Conservation (phyloP, 2,329 filamentous ascomycete genomes). For the Arthrobotrys pseudoclavata region DNA sequence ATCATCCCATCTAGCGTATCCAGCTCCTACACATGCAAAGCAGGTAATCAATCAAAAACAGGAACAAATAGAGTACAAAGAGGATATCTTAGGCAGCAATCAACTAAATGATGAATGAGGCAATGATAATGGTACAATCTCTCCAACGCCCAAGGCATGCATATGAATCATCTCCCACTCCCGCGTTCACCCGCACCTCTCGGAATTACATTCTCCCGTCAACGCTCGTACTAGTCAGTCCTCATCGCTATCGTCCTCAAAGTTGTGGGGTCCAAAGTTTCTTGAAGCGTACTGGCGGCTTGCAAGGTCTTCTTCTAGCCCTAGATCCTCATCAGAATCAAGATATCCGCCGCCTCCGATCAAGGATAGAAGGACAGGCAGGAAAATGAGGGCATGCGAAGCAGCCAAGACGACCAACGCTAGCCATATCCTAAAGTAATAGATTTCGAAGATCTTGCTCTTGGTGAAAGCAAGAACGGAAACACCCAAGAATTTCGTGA, state of each 20-base stretch:
- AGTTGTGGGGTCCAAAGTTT: constrained; percentile 28
- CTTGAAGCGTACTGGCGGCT: constrained; percentile 68
- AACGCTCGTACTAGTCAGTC: constrained; percentile 55
- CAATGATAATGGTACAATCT: constrained; percentile 47
- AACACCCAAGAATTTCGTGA: constrained; percentile 94
- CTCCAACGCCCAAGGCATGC: constrained; percentile 49
- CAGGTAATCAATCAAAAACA: not conserved
- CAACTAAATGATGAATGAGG: constrained; percentile 16
- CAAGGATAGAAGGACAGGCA: constrained; percentile 89
- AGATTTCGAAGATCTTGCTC: constrained; percentile 99
- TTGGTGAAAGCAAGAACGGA: constrained; percentile 92
- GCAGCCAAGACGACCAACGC: constrained; percentile 91
- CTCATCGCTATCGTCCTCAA: constrained; percentile 55
- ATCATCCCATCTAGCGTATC: constrained; percentile 19
- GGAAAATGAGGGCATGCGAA: constrained; percentile 87
- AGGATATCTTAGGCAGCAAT: constrained; percentile 7
- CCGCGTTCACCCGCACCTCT: constrained; percentile 33
- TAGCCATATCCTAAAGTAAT: constrained; percentile 98
- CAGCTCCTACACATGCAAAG: not conserved
- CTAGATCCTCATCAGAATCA: constrained; percentile 87
- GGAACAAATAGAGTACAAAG: constrained; percentile 7
- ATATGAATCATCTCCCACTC: constrained; percentile 22
- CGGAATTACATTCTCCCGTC: constrained; percentile 45
- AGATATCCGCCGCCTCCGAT: constrained; percentile 88
- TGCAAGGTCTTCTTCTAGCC: constrained; percentile 88